Conservation (phyloP, 805 yeast genomes). For the Monosporozyma yasuniensis region DNA sequence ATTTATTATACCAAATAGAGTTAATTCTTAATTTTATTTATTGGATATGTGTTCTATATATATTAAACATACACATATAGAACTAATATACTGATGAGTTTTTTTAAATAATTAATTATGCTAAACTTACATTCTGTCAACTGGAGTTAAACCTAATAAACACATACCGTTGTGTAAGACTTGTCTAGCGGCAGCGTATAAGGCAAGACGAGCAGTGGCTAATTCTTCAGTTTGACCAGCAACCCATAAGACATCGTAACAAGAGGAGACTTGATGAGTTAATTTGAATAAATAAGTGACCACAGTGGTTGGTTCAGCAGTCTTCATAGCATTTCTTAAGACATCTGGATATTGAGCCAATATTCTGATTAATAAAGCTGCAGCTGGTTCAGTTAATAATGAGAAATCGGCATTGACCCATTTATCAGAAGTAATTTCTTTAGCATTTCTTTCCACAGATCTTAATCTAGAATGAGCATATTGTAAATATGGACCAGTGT, state of each 20-base stretch:
- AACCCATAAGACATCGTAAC: constrained; percentile 92
- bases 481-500: constrained; percentile 96
- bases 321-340: constrained; percentile 71
- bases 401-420: constrained; percentile 43
- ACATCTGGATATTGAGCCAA: constrained; percentile 88
- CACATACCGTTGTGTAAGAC: constrained; percentile 83
- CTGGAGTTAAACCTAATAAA: constrained; percentile 88
- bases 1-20: no score
- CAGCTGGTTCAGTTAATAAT: constrained; percentile 61
- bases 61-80: no score
- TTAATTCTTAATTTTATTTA: no score
- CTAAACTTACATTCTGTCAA: constrained; percentile 74
- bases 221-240: constrained; percentile 85
- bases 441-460: constrained; percentile 81
- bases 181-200: constrained; percentile 82
- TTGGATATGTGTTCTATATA: no score
- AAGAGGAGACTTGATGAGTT: constrained; percentile 95
- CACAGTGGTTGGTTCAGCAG: constrained; percentile 83
- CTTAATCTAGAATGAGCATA: constrained; percentile 95
- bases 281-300: constrained; percentile 87
- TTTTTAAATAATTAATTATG: neutral
- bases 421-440: constrained; percentile 35
- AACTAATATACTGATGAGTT: no score
- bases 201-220: constrained; percentile 83
- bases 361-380: constrained; percentile 60